These are phyloP conservation scores for Aegilops sharonensis DNA, from an alignment of 176 grass and related monocot genomes.

Conservation along the genomic window DNA sequence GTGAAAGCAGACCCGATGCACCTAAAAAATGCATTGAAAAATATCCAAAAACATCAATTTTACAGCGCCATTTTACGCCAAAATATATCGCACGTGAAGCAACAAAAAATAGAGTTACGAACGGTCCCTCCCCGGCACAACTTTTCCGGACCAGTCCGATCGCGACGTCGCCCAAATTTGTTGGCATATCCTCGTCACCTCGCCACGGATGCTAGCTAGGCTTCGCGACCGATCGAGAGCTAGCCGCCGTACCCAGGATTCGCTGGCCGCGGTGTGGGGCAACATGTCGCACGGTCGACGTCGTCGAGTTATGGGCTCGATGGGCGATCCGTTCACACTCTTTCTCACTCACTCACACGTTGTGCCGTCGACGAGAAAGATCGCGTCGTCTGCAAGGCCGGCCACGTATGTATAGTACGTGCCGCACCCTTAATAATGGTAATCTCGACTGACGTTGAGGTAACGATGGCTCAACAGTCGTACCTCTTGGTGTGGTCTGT, in stretches of 20 bases:
- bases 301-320: constrained; percentile 26
- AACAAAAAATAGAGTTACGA: not conserved
- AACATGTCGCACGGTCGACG: constrained; percentile 1
- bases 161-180: not conserved
- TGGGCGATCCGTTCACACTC: constrained; percentile 8
- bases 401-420: no score
- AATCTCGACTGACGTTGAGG: not conserved
- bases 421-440: not conserved
- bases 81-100: no score
- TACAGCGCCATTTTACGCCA: no score
- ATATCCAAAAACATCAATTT: no score
- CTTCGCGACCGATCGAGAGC: not conserved
- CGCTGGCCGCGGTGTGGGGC: no score
- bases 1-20: not conserved
- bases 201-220: not conserved
- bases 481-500: not conserved
- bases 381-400: no score
- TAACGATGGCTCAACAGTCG: not conserved
- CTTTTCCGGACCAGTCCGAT: not conserved
- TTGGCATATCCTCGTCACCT: constrained; percentile 11
- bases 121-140: not conserved
- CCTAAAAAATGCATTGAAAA: not conserved
- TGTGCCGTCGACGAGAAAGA: no score
- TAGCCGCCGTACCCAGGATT: no score
- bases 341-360: not conserved